Conservation (phyloP, 1,284 basidiomycete genomes). For the Sutorius eximius region DNA sequence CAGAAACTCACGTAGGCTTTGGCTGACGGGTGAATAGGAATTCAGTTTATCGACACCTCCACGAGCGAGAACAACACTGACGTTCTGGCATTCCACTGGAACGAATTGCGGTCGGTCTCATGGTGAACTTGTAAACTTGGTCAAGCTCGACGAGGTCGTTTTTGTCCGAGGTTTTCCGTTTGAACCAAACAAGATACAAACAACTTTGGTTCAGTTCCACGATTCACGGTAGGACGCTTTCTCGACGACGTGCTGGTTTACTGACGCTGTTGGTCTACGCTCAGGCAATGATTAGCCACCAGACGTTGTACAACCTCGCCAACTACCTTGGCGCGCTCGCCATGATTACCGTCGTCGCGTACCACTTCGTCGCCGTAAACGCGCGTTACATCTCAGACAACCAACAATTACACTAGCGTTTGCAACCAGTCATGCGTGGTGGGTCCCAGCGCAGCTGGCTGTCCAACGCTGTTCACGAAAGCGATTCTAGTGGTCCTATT, state of each 20-base stretch:
- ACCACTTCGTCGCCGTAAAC: conserved; percentile 88
- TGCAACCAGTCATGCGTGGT: conserved; percentile 2
- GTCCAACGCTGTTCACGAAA: background rate
- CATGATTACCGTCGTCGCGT: conserved; percentile 80
- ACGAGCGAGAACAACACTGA: conserved; percentile 38
- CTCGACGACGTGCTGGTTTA: background rate
- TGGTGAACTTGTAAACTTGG: conserved; percentile 35
- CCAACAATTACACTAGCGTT: conserved; percentile 8
- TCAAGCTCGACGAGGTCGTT: background rate
- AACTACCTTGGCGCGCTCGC: conserved; percentile 82
- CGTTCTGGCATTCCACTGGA: conserved; percentile 69
- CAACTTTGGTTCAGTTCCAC: conserved; percentile 18
- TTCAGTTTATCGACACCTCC: conserved; percentile 2
- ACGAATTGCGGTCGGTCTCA: conserved; percentile 60
- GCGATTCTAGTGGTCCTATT: background rate
- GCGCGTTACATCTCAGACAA: conserved; percentile 48
- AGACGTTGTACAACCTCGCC: conserved; percentile 78
- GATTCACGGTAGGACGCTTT: conserved; percentile 10
- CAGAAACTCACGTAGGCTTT: conserved; percentile 66
- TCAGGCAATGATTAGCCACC: conserved; percentile 68
- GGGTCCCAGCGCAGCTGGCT: background rate
- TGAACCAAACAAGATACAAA: conserved; percentile 34
- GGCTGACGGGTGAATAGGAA: conserved; percentile 32
- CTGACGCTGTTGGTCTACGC: background rate
- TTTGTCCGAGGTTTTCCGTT: conserved; percentile 35